Conservation (phyloP, 148 eudicot genomes). For the Salicornia ramosissima region DNA sequence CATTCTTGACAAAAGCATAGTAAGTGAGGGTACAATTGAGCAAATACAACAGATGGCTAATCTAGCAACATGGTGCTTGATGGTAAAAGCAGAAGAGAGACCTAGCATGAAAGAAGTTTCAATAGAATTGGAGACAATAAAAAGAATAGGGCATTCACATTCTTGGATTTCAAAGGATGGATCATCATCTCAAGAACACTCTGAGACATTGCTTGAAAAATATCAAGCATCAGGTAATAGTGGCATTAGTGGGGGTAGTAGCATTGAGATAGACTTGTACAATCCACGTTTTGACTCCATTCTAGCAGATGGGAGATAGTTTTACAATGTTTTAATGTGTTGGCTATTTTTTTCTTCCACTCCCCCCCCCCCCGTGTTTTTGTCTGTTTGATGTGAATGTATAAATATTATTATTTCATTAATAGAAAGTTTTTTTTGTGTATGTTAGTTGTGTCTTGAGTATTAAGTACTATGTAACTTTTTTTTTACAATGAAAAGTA, state of each 20-base stretch:
- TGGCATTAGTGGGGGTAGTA: not conserved
- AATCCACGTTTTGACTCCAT: not conserved
- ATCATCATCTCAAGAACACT: too few species aligned
- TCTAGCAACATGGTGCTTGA: constrained; percentile 22
- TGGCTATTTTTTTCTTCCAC: too few species aligned
- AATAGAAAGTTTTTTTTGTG: too few species aligned
- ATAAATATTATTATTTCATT: too few species aligned
- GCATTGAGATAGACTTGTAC: not conserved
- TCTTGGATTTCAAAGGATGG: too few species aligned
- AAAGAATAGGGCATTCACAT: not conserved
- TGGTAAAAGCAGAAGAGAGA: constrained; percentile 23
- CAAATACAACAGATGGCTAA: constrained; percentile 19
- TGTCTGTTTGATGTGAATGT: too few species aligned
- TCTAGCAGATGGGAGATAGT: not conserved
- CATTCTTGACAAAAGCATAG: constrained; percentile 18
- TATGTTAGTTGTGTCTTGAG: too few species aligned
- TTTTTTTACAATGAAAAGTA: too few species aligned
- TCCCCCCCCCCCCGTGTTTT: too few species aligned
- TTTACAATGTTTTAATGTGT: too few species aligned
- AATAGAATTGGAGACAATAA: not conserved
- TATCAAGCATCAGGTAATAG: not conserved
- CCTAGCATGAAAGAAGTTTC: constrained; percentile 31
- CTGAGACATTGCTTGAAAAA: not conserved
- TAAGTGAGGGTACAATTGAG: not conserved
- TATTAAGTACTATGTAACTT: too few species aligned